These are phyloP conservation scores for Astragalus membranaceus DNA, from an alignment of 306 rosid genomes.

Conservation along the genomic window DNA sequence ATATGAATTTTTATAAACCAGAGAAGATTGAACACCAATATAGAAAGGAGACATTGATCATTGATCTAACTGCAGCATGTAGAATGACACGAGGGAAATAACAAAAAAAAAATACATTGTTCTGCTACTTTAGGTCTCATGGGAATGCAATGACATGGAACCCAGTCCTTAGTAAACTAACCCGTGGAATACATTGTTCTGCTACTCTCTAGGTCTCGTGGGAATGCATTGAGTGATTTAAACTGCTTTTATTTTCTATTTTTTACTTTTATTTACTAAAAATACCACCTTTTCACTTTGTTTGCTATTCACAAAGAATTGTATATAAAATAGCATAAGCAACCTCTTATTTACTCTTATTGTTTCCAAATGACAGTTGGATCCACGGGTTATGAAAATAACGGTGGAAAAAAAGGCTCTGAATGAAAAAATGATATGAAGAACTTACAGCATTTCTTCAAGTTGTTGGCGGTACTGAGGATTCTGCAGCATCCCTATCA, in stretches of 20 bases:
- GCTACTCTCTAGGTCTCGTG: background rate
- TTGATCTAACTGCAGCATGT: conserved; percentile 16
- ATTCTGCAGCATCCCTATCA: conserved; percentile 92
- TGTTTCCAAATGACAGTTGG: background rate
- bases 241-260: background rate
- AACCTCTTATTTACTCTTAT: background rate
- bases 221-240: background rate
- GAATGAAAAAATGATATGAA: conserved; percentile 5
- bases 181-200: background rate
- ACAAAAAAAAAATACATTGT: background rate
- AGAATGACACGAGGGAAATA: background rate
- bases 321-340: background rate
- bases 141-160: background rate
- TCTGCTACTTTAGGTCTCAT: background rate
- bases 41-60: background rate
- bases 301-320: background rate
- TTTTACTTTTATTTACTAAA: background rate
- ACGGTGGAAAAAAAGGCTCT: background rate
- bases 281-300: background rate
- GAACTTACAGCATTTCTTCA: conserved; percentile 91
- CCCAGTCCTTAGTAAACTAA: background rate
- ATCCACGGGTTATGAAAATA: background rate
- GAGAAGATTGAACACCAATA: conserved; percentile 1
- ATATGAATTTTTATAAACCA: background rate
- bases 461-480: conserved; percentile 94